A percentile compares a stretch with the other conserved stretches of the same genome.
These are phyloP conservation scores for Cladophialophora exuberans DNA, from an alignment of 2,329 filamentous ascomycete species.

Conservation along the genomic window DNA sequence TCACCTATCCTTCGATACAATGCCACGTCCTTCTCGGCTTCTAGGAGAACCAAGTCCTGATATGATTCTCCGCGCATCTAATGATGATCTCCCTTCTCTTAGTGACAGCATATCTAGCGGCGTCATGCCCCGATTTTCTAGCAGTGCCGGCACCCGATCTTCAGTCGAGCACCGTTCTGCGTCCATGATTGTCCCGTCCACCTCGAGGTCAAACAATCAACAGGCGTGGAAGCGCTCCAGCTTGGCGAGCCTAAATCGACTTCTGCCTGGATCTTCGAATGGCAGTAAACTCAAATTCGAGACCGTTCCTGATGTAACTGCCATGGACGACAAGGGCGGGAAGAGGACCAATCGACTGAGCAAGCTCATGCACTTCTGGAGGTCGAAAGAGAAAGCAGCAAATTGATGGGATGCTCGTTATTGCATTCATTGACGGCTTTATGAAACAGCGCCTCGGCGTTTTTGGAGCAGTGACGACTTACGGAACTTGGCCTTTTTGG, in stretches of 20 bases:
- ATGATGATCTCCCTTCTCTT: conserved; percentile 54
- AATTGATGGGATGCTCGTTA: conserved; percentile 17
- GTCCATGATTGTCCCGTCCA: conserved; percentile 48
- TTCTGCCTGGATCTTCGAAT: conserved; percentile 47
- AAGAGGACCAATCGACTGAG: conserved; percentile 51
- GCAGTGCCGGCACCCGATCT: conserved; percentile 45
- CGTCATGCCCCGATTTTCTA: conserved; percentile 47
- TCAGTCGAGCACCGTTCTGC: conserved; percentile 47
- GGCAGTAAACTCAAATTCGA: conserved; percentile 41
- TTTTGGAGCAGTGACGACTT: conserved; percentile 24
- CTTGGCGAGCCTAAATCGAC: conserved; percentile 52
- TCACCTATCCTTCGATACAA: conserved; percentile 44
- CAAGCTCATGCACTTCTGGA: conserved; percentile 55
- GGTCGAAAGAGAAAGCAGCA: conserved; percentile 50
- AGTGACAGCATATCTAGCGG: conserved; percentile 54
- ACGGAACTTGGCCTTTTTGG: conserved; percentile 12
- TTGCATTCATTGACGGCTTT: conserved; percentile 23
- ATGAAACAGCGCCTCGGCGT: conserved; percentile 23
- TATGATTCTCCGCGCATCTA: conserved; percentile 44
- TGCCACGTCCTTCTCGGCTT: conserved; percentile 44
- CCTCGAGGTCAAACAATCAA: conserved; percentile 41
- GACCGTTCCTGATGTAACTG: conserved; percentile 42
- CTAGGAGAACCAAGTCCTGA: conserved; percentile 41
- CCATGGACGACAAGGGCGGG: conserved; percentile 42
- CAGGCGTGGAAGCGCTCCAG: conserved; percentile 49